Evolutionary conservation across 2,329 filamentous ascomycete genomes (phyloP), one percentile per base, ranked within the genome.

Genomic region (Sclerotinia glacialis): DNA sequence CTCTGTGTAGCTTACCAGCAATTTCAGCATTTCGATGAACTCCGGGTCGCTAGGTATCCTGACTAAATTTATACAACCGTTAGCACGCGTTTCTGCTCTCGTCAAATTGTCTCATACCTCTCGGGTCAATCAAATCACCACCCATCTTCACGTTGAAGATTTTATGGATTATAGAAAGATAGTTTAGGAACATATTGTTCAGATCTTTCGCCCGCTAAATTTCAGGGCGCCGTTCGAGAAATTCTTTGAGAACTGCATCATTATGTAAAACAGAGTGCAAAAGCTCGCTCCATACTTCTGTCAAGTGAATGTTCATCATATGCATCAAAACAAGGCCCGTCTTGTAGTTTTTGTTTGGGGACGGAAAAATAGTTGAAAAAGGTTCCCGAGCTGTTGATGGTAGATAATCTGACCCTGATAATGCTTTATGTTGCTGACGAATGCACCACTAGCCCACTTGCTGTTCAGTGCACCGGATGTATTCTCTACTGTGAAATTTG

Each of bases 101-200:
- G 5, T 1, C 49, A 21, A 8, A 8, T 18, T 8, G 14, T 61
- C 14, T 61, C 23, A 49, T 31, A 61, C 58, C 58, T 61, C n/a
- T 61, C 5, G 44, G 7, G 26, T 37, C 58, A 61, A 61, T 40
- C 44, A 11, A 47, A 21, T 14, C 58, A 40, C 58, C 44, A 37
- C 46, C 58, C 44, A 61, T 49, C 31, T 61, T 61, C 37, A 37
- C 49, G n/a, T 16, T 49, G 6, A 49, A 61, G 31, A 49, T 31
- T 9, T 61, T 61, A 2, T 49, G 44, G n/a, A 61, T 37, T 34
- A 61, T 61, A 21, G 58, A 61, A 37, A 61, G 31, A 40, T 61
- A 61, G 18, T 50, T 61, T n/a, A 61, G 7, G 21, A 61, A 26
- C 14, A 49, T 37, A n/a, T 18, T 49, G 31, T 61, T 49, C 14